Conservation (phyloP, 768 basidiomycete genomes). For the Mycena venus region DNA sequence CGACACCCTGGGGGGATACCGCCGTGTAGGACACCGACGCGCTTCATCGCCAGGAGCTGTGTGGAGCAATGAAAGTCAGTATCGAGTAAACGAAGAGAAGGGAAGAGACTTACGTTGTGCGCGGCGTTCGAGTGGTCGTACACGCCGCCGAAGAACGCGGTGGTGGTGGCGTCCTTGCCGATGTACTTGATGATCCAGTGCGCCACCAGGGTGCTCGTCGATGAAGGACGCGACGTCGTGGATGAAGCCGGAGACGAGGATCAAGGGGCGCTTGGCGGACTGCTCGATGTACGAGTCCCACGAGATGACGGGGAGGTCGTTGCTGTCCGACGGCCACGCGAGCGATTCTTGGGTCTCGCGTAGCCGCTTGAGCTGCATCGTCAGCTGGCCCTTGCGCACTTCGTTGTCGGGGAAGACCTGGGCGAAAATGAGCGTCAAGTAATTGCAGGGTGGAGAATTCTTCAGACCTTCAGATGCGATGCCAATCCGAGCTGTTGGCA, state of each 20-base stretch:
- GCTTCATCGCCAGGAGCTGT: constrained; percentile 74
- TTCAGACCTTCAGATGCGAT: constrained; percentile 73
- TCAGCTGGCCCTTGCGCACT: constrained; percentile 90
- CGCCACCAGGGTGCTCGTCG: constrained; percentile 93
- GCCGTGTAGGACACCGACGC: constrained; percentile 73
- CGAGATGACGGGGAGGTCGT: constrained; percentile 83
- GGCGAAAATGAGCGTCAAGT: neutral
- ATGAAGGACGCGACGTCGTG: constrained; percentile 90
- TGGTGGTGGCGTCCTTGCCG: constrained; percentile 93
- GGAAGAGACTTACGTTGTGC: constrained; percentile 71
- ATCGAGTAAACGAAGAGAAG: neutral
- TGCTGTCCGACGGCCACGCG: constrained; percentile 84
- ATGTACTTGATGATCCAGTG: constrained; percentile 89
- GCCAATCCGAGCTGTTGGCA: constrained; percentile 75
- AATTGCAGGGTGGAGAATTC: neutral
- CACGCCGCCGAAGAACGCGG: constrained; percentile 95
- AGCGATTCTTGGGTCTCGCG: constrained; percentile 82
- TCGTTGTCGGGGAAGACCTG: constrained; percentile 70
- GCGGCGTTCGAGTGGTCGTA: constrained; percentile 93
- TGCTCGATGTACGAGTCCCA: constrained; percentile 92
- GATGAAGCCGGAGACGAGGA: constrained; percentile 93
- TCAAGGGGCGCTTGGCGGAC: constrained; percentile 82
- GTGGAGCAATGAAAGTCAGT: neutral
- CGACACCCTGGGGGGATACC: constrained; percentile 69
- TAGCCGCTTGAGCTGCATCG: constrained; percentile 94